These are phyloP conservation scores for Lentinula edodes DNA, from an alignment of 768 basidiomycete species.

Conservation along the genomic window DNA sequence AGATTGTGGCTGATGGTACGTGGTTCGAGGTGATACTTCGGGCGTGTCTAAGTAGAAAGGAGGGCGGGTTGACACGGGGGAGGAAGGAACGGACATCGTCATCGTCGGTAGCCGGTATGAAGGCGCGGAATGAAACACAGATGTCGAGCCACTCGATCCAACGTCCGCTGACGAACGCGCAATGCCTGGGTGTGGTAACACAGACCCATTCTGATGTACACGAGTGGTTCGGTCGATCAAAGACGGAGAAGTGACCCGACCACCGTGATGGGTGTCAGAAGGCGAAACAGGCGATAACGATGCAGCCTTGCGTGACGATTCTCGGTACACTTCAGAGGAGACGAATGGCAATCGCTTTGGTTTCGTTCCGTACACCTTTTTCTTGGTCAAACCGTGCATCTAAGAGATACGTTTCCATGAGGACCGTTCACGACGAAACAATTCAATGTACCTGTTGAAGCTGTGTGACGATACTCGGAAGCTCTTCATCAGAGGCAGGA, in stretches of 20 bases:
- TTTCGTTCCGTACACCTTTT: conserved; percentile 56
- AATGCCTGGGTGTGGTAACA: neutral
- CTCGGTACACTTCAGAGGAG: conserved; percentile 10
- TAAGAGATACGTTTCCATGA: neutral
- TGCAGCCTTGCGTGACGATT: conserved; percentile 1
- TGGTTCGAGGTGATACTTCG: neutral
- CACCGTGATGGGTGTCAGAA: conserved; percentile 5
- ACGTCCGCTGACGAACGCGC: neutral
- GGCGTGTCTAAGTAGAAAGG: neutral
- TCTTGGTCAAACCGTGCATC: conserved; percentile 65
- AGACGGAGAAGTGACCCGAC: conserved; percentile 6
- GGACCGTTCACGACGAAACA: neutral
- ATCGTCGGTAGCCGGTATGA: neutral
- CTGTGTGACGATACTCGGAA: conserved; percentile 53
- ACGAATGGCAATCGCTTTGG: conserved; percentile 48
- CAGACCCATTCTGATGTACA: neutral
- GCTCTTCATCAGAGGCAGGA: conserved; percentile 18
- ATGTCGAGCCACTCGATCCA: neutral
- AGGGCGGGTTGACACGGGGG: neutral
- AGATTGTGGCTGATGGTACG: neutral
- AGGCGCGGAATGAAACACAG: neutral
- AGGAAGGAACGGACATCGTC: neutral
- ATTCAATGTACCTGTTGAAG: conserved; percentile 40
- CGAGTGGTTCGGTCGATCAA: neutral
- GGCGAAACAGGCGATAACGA: conserved; percentile 6